A percentile compares a stretch with the other conserved stretches of the same genome.
Conservation (phyloP, 164 flowering plant species). For the Chimonanthus salicifolius region DNA sequence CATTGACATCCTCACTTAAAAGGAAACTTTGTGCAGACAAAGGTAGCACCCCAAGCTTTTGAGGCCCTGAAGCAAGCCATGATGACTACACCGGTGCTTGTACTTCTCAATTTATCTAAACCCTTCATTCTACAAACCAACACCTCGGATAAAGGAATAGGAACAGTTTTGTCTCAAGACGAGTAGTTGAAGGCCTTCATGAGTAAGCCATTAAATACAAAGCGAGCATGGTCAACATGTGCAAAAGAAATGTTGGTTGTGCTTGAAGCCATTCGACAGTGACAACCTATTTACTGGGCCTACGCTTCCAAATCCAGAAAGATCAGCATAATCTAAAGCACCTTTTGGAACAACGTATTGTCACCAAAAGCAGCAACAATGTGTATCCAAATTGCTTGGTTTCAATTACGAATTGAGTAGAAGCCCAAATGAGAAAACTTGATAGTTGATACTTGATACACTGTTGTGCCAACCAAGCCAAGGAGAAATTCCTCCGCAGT, state of each 20-base stretch:
- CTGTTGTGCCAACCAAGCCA: too few relatives aligned
- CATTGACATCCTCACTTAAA: not conserved
- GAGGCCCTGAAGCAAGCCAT: not conserved
- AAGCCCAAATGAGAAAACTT: too few relatives aligned
- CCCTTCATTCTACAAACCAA: not conserved
- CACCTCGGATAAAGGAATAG: not conserved
- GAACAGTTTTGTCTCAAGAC: not conserved
- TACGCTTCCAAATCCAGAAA: not conserved
- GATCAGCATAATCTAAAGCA: slow-evolving; percentile 1
- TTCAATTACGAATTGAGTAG: not conserved
- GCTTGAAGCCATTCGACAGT: not conserved
- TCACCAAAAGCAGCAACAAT: not conserved
- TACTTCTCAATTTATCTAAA: not conserved
- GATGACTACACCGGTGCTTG: not conserved
- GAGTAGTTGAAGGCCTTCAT: not conserved
- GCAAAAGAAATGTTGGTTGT: not conserved
- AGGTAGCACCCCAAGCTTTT: not conserved
- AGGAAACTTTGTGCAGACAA: not conserved
- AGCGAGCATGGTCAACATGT: not conserved
- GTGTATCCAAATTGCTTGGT: slow-evolving; percentile 1
- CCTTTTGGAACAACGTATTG: not conserved
- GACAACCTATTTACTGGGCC: slow-evolving; percentile 1
- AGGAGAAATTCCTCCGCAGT: too few relatives aligned
- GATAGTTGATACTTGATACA: too few relatives aligned
- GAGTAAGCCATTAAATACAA: not conserved